phyloP scores from a whole-genome alignment of 2,329 filamentous ascomycete species.

The Calonectria henricotiae region DNA sequence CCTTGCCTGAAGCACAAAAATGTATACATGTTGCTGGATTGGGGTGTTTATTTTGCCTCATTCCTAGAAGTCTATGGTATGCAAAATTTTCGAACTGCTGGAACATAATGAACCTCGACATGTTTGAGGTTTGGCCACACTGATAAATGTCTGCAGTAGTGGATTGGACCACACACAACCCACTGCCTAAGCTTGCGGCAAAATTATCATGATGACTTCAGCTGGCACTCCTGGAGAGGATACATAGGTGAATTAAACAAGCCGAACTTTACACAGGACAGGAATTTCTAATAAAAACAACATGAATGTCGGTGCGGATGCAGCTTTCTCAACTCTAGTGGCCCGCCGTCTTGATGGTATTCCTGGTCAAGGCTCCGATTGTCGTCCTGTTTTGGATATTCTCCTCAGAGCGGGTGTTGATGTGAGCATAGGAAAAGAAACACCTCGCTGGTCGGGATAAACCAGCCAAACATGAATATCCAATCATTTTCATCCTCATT shows the following conservation, averaged over 20 bases:
- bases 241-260: not conserved
- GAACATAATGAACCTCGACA: no score
- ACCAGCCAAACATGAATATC: no score
- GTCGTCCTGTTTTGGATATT: not conserved
- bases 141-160: not conserved
- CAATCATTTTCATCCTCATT: not conserved
- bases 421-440: no score
- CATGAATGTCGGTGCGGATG: not conserved
- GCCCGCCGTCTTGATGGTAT: not conserved
- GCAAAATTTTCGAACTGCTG: no score
- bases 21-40: no score
- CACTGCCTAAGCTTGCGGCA: not conserved
- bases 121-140: not conserved
- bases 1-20: no score
- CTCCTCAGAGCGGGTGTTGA: no score
- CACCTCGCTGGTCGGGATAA: no score
- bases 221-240: not conserved
- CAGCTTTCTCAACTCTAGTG: conserved; percentile 9
- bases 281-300: conserved; percentile 9
- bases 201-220: not conserved
- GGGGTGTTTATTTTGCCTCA: no score
- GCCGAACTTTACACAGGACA: not conserved
- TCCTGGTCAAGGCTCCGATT: no score
- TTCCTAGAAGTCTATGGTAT: no score
- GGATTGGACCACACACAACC: no score